Evolutionary conservation across 305 asterid species (phyloP), one percentile per base, ranked within the genome.

Genomic region (Nicotiana rustica): DNA sequence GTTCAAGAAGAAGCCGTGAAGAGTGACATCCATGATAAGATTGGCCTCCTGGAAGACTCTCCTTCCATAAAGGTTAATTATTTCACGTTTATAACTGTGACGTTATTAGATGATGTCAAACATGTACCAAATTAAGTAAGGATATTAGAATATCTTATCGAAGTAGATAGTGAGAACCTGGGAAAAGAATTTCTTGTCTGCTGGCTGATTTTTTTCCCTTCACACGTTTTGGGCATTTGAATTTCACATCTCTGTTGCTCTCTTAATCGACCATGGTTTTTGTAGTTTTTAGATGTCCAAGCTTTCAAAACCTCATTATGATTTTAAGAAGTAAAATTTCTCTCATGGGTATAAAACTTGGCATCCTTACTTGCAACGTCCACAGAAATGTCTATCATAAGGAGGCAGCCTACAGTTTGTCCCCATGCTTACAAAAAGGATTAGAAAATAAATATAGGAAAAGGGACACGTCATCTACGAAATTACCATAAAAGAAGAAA

Each of bases 11-110:
- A 89, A 84, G 49, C 88, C 68, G 56, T 73, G 81, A 82, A 85
- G 87, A 85, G 82, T 82, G 90, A 88, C 83, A 83, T 84, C 75
- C 87, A 88, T 78, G 93, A 89, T 66, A 56, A 83, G 75, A 81
- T 82, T 85, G 98, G 87, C 66, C 77, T 79, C 82, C 84, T 73
- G 77, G 89, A 92, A 69, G 90, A 89, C 84, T 68, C 92, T 86
- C 89, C 86, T 76, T 68, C 83, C 31, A 15, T 73, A 76, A 90
- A 90, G 97, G 94, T 93, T 85, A 5, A 12, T 52, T 52, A 55
- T 7, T 49, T 67, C 19, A 33, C 21, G 33, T 55, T 10, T 25
- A 19, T 57, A 8, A 33, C 6, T 52, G 15, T 49, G 52, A 52
- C 80, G 2, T 15, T 52, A 15, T 68, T 29, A 75, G 25, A 52